Conservation (phyloP, 768 basidiomycete species). For the Clavulina sp. region DNA sequence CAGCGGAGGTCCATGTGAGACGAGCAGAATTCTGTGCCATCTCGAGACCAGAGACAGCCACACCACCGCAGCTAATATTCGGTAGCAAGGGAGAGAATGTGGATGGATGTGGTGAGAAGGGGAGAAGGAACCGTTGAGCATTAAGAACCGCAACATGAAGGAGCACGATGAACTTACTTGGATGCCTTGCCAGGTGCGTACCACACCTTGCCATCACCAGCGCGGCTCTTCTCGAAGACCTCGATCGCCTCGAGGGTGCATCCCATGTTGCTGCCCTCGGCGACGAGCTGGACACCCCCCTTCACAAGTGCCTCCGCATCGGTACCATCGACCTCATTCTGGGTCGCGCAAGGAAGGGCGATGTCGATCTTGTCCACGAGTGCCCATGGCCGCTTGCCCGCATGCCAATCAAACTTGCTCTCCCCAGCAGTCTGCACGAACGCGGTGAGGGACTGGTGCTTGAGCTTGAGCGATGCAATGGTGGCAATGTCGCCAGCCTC, state of each 20-base stretch:
- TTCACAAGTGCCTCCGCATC: conserved; percentile 54
- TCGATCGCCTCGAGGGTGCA: conserved; percentile 56
- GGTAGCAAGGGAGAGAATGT: conserved; percentile 17
- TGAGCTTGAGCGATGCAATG: conserved; percentile 22
- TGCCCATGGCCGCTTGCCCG: conserved; percentile 49
- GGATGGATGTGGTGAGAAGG: conserved; percentile 2
- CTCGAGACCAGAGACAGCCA: conserved; percentile 61
- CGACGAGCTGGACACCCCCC: conserved; percentile 51
- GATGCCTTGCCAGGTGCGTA: conserved; percentile 55
- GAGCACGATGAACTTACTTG: conserved; percentile 9
- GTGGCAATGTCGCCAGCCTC: conserved; percentile 18
- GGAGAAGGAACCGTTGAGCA: not conserved
- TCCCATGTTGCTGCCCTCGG: conserved; percentile 67
- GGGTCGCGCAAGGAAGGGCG: conserved; percentile 52
- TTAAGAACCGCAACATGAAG: not conserved
- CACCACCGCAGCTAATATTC: conserved; percentile 55
- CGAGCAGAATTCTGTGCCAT: conserved; percentile 65
- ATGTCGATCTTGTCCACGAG: conserved; percentile 44
- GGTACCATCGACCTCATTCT: conserved; percentile 50
- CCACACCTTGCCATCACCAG: conserved; percentile 34
- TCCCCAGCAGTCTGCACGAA: conserved; percentile 17
- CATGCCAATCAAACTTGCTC: conserved; percentile 16
- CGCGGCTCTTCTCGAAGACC: conserved; percentile 46
- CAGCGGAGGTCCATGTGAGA: conserved; percentile 40
- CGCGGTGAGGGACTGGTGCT: conserved; percentile 17